phyloP scores from a whole-genome alignment of 352 stramenopile species.

The Phytophthora macrochlamydospora region DNA sequence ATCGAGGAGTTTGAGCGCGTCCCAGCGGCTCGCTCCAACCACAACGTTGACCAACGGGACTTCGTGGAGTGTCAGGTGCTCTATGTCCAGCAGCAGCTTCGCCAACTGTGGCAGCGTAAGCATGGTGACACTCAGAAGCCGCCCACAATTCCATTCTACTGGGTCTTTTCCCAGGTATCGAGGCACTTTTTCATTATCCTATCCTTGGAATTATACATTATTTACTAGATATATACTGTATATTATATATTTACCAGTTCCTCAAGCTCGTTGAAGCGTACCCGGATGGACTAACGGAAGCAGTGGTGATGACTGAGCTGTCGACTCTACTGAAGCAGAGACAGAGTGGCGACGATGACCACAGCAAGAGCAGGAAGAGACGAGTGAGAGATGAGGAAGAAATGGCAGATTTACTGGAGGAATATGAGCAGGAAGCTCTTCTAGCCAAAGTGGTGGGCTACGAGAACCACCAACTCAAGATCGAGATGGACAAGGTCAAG shows the following conservation, averaged over 20 bases:
- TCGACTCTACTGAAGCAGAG: slow-evolving; percentile 46
- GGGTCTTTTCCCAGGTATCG: slow-evolving; percentile 58
- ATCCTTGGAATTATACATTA: neutral
- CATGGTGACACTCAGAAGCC: slow-evolving; percentile 16
- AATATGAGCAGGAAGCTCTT: slow-evolving; percentile 50
- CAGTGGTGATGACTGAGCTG: slow-evolving; percentile 67
- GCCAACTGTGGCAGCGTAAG: slow-evolving; percentile 46
- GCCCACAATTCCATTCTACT: slow-evolving; percentile 48
- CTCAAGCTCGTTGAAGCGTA: slow-evolving; percentile 66
- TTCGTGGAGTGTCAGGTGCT: slow-evolving; percentile 56
- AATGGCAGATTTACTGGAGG: slow-evolving; percentile 40
- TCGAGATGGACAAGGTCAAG: slow-evolving; percentile 32
- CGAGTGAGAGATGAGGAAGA: slow-evolving; percentile 34
- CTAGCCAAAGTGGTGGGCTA: slow-evolving; percentile 36
- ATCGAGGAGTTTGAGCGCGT: slow-evolving; percentile 53
- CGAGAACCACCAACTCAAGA: slow-evolving; percentile 43
- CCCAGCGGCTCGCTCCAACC: neutral
- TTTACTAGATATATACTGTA: neutral
- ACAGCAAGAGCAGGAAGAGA: slow-evolving; percentile 4
- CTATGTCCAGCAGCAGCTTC: slow-evolving; percentile 44
- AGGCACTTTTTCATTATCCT: neutral
- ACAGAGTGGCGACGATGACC: slow-evolving; percentile 11
- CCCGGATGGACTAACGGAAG: slow-evolving; percentile 70
- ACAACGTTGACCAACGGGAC: slow-evolving; percentile 17
- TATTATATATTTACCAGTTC: slow-evolving; percentile 27